These are phyloP conservation scores for Lasiodiplodia theobromae DNA, from an alignment of 2,329 filamentous ascomycete genomes.

Conservation along the genomic window DNA sequence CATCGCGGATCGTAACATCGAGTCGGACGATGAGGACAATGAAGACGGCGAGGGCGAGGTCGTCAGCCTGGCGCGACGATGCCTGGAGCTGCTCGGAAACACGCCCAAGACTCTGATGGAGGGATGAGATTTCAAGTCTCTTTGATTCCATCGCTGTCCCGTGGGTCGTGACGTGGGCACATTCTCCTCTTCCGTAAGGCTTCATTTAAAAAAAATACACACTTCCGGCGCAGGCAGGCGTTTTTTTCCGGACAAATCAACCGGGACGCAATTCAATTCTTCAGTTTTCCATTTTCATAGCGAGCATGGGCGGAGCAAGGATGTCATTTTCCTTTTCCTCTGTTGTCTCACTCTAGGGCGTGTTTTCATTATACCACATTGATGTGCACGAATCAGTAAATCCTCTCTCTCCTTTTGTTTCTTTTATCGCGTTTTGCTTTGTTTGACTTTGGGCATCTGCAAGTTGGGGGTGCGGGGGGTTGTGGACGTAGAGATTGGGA, in stretches of 20 bases:
- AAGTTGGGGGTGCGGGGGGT: neutral
- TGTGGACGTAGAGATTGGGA: slow-evolving; percentile 8
- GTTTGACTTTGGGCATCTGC: neutral
- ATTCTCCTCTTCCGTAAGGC: slow-evolving; percentile 15
- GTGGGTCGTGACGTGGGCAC: slow-evolving; percentile 8
- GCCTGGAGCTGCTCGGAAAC: slow-evolving; percentile 83
- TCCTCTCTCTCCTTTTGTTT: slow-evolving; percentile 19
- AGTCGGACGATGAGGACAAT: slow-evolving; percentile 83
- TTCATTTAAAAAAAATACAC: slow-evolving; percentile 14
- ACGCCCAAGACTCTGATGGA: slow-evolving; percentile 83
- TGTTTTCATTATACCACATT: slow-evolving; percentile 30
- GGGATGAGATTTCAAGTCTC: slow-evolving; percentile 57
- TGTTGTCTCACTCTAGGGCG: slow-evolving; percentile 25
- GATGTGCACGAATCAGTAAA: slow-evolving; percentile 30
- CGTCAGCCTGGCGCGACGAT: slow-evolving; percentile 87
- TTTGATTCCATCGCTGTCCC: slow-evolving; percentile 7
- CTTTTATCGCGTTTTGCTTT: slow-evolving; percentile 2
- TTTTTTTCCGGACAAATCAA: slow-evolving; percentile 17
- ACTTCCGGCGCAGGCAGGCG: slow-evolving; percentile 27
- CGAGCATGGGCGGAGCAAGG: slow-evolving; percentile 31
- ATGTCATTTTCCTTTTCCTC: slow-evolving; percentile 28
- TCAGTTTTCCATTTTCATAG: slow-evolving; percentile 29
- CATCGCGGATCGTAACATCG: slow-evolving; percentile 88
- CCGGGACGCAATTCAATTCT: slow-evolving; percentile 10
- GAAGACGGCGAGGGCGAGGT: slow-evolving; percentile 95